phyloP scores from a whole-genome alignment of 371 early-diverging fungal genomes.

The Apophysomyces sp. region DNA sequence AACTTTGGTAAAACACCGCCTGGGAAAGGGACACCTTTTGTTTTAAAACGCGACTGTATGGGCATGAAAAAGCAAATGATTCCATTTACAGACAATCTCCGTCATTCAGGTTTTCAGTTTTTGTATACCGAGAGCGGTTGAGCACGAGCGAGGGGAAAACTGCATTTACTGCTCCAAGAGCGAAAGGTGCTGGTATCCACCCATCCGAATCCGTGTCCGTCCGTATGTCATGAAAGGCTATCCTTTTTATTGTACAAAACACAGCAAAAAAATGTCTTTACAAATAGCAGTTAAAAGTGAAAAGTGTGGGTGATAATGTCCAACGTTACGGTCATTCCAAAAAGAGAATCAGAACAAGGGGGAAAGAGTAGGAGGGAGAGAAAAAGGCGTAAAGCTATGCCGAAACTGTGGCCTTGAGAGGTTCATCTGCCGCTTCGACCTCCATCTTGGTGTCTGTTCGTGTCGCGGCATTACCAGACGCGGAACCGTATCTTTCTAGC shows the following conservation, averaged over 20 bases:
- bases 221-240: not conserved
- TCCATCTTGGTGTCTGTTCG: not conserved
- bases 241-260: slow-evolving; percentile 1
- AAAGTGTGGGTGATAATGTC: not conserved
- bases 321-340: not conserved
- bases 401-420: slow-evolving; percentile 1
- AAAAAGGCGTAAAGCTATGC: slow-evolving; percentile 1
- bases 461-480: not conserved
- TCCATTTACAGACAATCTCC: not conserved
- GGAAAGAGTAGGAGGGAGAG: not conserved
- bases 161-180: not conserved
- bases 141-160: too few relatives aligned
- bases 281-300: not conserved
- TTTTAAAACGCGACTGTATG: not conserved
- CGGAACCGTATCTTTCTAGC: not conserved
- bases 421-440: not conserved
- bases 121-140: too few relatives aligned
- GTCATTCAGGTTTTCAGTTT: too few relatives aligned
- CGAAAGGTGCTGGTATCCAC: not conserved
- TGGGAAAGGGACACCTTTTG: not conserved
- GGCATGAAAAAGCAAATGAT: not conserved
- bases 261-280: slow-evolving; percentile 2
- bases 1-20: too few relatives aligned
- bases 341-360: not conserved
- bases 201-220: not conserved